phyloP scores from a whole-genome alignment of 139 green algal species.

The Nannochloris sp. region DNA sequence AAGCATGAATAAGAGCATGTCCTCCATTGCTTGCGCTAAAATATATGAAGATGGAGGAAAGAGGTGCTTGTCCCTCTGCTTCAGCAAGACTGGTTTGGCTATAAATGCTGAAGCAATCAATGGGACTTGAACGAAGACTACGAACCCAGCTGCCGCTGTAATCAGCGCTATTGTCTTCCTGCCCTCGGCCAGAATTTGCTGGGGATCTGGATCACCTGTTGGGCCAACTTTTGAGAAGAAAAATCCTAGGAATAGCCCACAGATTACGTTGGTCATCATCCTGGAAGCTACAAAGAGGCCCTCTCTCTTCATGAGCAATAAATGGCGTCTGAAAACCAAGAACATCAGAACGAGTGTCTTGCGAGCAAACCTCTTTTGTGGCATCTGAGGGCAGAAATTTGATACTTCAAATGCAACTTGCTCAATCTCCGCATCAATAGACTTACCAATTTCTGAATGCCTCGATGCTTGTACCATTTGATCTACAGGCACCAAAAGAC shows the following conservation, averaged over 20 bases:
- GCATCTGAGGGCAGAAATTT: not conserved
- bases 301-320: not conserved
- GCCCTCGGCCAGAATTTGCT: slow-evolving; percentile 7
- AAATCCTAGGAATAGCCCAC: slow-evolving; percentile 14
- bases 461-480: too few species aligned
- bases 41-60: slow-evolving; percentile 44
- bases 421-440: too few species aligned
- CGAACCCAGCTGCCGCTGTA: slow-evolving; percentile 37
- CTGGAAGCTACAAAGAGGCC: not conserved
- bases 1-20: slow-evolving; percentile 40
- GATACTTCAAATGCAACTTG: too few species aligned
- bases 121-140: slow-evolving; percentile 26
- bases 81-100: slow-evolving; percentile 64
- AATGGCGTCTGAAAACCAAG: not conserved
- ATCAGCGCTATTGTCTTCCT: slow-evolving; percentile 35
- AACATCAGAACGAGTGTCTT: not conserved
- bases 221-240: slow-evolving; percentile 13
- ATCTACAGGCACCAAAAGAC: not conserved
- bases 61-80: slow-evolving; percentile 63
- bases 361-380: not conserved
- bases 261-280: slow-evolving; percentile 9
- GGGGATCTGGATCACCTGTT: too few species aligned
- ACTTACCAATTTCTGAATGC: too few species aligned
- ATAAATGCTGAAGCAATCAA: slow-evolving; percentile 39
- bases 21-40: slow-evolving; percentile 22